A percentile compares a stretch with the other conserved stretches of the same genome.
Conservation (phyloP, 2,329 filamentous ascomycete species). For the Ceratocystiopsis minuta region DNA sequence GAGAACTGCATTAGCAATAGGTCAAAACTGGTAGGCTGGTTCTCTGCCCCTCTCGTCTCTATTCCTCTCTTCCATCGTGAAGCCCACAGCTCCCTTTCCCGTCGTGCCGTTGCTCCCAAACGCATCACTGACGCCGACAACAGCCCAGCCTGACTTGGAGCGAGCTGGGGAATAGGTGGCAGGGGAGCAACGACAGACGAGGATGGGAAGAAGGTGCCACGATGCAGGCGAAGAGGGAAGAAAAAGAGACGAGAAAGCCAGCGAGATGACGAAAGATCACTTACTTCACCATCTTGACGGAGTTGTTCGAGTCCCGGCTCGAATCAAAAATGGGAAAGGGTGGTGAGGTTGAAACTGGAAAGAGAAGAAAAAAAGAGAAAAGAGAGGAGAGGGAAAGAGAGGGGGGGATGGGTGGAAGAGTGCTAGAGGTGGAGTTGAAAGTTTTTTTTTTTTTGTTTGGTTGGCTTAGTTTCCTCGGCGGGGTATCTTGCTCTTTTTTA, state of each 20-base stretch:
- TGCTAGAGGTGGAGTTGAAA: too few species aligned
- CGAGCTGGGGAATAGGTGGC: neutral
- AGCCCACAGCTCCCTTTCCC: too few species aligned
- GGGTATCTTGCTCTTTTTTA: too few species aligned
- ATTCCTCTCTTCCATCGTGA: too few species aligned
- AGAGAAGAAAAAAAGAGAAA: slow-evolving; percentile 1
- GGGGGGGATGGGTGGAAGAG: neutral
- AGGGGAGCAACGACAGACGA: neutral
- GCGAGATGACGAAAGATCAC: slow-evolving; percentile 23
- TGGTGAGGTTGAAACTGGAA: slow-evolving; percentile 9
- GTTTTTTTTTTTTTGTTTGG: too few species aligned
- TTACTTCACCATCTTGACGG: slow-evolving; percentile 99
- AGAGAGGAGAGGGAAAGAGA: slow-evolving; percentile 2
- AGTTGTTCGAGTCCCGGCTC: slow-evolving; percentile 28
- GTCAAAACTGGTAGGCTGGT: too few species aligned
- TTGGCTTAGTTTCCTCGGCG: too few species aligned
- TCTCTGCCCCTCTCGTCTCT: too few species aligned
- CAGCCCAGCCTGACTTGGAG: too few species aligned
- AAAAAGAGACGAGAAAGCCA: neutral
- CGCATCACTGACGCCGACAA: too few species aligned
- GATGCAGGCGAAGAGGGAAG: neutral
- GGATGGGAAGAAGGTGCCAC: neutral
- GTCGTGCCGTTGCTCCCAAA: too few species aligned
- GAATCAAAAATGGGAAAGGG: slow-evolving; percentile 8
- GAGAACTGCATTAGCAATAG: slow-evolving; percentile 25